Base-by-base conservation (phyloP, 805 yeast genomes). In the Myxozyma vanderwaltii region DNA sequence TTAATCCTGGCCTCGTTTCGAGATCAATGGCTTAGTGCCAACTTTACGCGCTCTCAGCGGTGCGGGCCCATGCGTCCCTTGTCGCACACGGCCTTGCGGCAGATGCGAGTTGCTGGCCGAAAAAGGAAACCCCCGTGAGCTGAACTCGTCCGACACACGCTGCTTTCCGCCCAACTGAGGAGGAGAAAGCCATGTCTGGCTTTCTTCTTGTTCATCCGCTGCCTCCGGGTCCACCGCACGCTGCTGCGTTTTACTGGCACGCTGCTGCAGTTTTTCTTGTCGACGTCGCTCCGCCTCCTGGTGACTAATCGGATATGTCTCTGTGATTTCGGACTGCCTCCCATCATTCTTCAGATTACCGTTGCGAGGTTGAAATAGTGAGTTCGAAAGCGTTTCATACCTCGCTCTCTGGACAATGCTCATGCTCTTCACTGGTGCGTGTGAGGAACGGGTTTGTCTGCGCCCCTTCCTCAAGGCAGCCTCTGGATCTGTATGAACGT, bases 261-360 rank as follows among this genome's bases (percentile, higher is more conserved):
- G 52, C 24, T 50, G 52, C 8, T 19, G 15, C 27, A 57, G 38
- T 26, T 51, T 59, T 26, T 50, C 56, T 24, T 26, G n/a, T 13
- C 63, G 52, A 27, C 51, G 41, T 33, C 56, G 26, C 4, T 59
- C 63, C 7, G 63, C 63, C 41, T 59, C 60, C 24, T 51, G 60
- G 21, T 38, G 57, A 12, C 51, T 55, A 8, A 55, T 36, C 4
- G 60, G 60, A 40, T 26, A 27, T 12, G 39, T 27, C 27, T 13
- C 56, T 33, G 41, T 3, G 10, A 51, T 12, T 24, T 1, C n/a
- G 8, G 38, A 6, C 12, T 33, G 41, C n/a, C 19, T 44, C 4
- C 12, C 4, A 6, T 7, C n/a, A n/a, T 46, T n/a, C 12, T 27
- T 24, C 10, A 49, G 17, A 27, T 46, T 40, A 15, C 36, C 15